Conservation (phyloP, 2,329 filamentous ascomycete species). For the Metarhizium album region DNA sequence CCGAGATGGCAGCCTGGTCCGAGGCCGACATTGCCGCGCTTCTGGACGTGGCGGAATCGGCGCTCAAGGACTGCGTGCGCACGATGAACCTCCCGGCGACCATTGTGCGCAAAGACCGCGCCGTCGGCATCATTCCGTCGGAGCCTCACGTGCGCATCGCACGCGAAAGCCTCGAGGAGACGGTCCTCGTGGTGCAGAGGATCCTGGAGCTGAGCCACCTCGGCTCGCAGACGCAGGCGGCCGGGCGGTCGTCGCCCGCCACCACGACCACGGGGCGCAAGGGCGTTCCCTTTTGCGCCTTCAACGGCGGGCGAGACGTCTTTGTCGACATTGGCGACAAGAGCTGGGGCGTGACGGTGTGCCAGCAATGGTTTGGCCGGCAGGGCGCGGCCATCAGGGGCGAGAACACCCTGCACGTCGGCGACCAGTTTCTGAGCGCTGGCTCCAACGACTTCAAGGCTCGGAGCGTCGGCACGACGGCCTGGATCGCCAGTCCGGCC, state of each 20-base stretch:
- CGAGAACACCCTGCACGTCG: conserved; percentile 81
- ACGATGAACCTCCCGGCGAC: conserved; percentile 70
- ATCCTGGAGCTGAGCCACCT: conserved; percentile 72
- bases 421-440: conserved; percentile 92
- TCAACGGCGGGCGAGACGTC: conserved; percentile 95
- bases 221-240: conserved; percentile 20
- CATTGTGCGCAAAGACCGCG: conserved; percentile 79
- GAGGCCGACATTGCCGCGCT: conserved; percentile 66
- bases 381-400: conserved; percentile 44
- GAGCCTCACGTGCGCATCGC: conserved; percentile 56
- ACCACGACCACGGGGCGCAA: conserved; percentile 4
- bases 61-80: conserved; percentile 69
- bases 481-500: conserved; percentile 87
- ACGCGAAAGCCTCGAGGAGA: conserved; percentile 88
- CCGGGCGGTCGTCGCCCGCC: conserved; percentile 12
- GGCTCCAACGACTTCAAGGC: conserved; percentile 97
- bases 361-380: conserved; percentile 77
- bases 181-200: conserved; percentile 87
- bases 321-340: conserved; percentile 99
- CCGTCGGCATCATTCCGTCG: conserved; percentile 62
- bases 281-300: conserved; percentile 82
- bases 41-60: conserved; percentile 81
- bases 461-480: conserved; percentile 80
- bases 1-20: conserved; percentile 68
- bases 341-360: conserved; percentile 86